phyloP scores from a whole-genome alignment of 495 filamentous ascomycete species.

The Penicillium desertorum region DNA sequence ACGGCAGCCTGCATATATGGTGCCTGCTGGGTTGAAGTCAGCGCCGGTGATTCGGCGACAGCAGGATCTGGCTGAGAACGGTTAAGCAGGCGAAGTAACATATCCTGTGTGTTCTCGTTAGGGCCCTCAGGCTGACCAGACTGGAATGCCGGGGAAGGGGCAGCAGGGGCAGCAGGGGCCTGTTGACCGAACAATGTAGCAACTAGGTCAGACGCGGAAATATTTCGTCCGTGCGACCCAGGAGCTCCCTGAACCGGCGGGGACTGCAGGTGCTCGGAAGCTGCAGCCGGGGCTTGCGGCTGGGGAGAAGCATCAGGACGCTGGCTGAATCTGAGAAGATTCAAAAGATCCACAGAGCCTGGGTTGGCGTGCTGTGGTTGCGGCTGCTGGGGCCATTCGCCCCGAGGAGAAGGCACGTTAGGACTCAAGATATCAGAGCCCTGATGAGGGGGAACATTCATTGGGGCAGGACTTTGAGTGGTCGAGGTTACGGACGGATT shows the following conservation, averaged over 20 bases:
- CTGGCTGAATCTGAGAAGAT: constrained; percentile 82
- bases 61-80: constrained; percentile 49
- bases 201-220: constrained; percentile 63
- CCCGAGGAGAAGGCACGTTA: constrained; percentile 43
- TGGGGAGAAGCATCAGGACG: constrained; percentile 32
- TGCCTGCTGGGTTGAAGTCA: constrained; percentile 13
- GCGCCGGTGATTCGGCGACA: constrained; percentile 19
- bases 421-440: constrained; percentile 53
- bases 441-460: constrained; percentile 46
- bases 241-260: constrained; percentile 38
- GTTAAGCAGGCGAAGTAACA: constrained; percentile 64
- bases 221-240: constrained; percentile 50
- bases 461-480: constrained; percentile 45
- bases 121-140: constrained; percentile 31
- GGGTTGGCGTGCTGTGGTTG: constrained; percentile 41
- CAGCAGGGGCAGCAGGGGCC: constrained; percentile 28
- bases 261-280: constrained; percentile 37
- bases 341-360: constrained; percentile 71
- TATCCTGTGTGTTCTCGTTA: constrained; percentile 61
- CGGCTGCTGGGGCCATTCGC: constrained; percentile 33
- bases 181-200: constrained; percentile 55
- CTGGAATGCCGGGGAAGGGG: constrained; percentile 15
- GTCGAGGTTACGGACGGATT: constrained; percentile 50
- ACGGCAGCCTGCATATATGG: constrained; percentile 3
- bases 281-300: constrained; percentile 32